A percentile compares a stretch with the other conserved stretches of the same genome.
Conservation (phyloP, 2,329 filamentous ascomycete species). For the Colletotrichum incanum region DNA sequence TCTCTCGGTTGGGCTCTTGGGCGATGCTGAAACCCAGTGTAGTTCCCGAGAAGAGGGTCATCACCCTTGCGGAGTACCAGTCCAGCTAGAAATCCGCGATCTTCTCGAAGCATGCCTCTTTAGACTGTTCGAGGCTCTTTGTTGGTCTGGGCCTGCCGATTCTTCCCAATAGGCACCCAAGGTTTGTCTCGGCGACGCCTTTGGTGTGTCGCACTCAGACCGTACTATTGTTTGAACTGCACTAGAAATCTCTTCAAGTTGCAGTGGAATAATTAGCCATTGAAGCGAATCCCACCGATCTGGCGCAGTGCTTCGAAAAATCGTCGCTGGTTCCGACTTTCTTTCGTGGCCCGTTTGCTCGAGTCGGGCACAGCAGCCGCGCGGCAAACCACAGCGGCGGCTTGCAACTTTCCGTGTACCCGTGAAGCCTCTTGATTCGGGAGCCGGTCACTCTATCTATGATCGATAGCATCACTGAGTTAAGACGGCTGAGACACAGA, state of each 20-base stretch:
- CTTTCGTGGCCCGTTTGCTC: conserved; percentile 14
- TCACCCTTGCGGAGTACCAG: conserved; percentile 8
- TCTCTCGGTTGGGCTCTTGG: conserved; percentile 37
- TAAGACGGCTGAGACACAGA: conserved; percentile 1
- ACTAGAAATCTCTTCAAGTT: conserved; percentile 20
- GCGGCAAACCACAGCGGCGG: conserved; percentile 30
- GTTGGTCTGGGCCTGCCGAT: conserved; percentile 24
- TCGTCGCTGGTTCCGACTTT: conserved; percentile 5
- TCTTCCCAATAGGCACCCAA: conserved; percentile 17
- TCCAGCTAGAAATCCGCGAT: conserved; percentile 31
- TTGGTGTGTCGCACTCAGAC: conserved; percentile 26
- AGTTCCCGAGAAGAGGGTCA: conserved; percentile 21
- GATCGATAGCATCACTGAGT: neutral
- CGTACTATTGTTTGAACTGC: conserved; percentile 4
- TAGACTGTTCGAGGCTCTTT: conserved; percentile 26
- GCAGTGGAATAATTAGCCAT: neutral
- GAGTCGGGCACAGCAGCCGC: conserved; percentile 36
- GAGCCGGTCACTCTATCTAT: neutral
- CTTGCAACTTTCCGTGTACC: conserved; percentile 4
- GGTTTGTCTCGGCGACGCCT: conserved; percentile 37
- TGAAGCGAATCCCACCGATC: neutral
- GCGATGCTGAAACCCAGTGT: conserved; percentile 37
- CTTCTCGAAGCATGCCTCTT: conserved; percentile 41
- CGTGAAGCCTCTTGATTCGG: neutral
- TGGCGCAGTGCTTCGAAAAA: neutral